Percentiles rank a stretch among this genome's conserved stretches.
These are phyloP conservation scores for Colletotrichum chrysophilum DNA, from an alignment of 2,329 filamentous ascomycete genomes.

Conservation along the genomic window DNA sequence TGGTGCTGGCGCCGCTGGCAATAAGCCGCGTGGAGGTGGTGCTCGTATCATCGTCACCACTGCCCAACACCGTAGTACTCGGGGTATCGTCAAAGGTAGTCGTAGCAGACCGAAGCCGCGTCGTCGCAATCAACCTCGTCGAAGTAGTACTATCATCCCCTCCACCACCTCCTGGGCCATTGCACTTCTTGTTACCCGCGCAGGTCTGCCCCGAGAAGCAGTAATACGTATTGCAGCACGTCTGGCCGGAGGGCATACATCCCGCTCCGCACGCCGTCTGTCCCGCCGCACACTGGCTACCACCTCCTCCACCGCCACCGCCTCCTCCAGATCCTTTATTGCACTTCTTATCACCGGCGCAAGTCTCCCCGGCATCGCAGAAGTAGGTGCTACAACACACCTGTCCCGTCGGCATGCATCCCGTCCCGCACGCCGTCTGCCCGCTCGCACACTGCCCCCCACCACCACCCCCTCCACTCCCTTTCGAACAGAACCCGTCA, in stretches of 20 bases:
- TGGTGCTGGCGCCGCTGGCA: background rate
- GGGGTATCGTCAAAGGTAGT: background rate
- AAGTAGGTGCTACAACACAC: constrained; percentile 29
- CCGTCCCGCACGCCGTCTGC: constrained; percentile 26
- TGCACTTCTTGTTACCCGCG: background rate
- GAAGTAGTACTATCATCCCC: background rate
- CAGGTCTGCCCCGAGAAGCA: constrained; percentile 23
- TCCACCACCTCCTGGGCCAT: background rate
- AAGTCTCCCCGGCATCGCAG: constrained; percentile 23
- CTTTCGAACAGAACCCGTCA: constrained; percentile 25
- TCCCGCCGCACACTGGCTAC: background rate
- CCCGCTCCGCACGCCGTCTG: constrained; percentile 27
- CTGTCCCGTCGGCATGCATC: constrained; percentile 31
- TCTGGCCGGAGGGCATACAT: constrained; percentile 32
- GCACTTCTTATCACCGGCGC: background rate
- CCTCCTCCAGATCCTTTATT: background rate
- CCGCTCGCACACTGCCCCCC: constrained; percentile 14
- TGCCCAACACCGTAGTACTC: background rate
- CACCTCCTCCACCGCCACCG: background rate
- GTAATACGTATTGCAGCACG: constrained; percentile 28
- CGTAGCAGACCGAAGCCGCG: background rate
- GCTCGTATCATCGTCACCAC: background rate
- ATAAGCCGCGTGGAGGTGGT: constrained; percentile 2
- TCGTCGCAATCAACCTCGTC: background rate
- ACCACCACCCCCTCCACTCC: constrained; percentile 24